A percentile compares a stretch with the other conserved stretches of the same genome.
These are phyloP conservation scores for Geotrichum europaeum DNA, from an alignment of 1,139 yeast genomes.

Conservation along the genomic window DNA sequence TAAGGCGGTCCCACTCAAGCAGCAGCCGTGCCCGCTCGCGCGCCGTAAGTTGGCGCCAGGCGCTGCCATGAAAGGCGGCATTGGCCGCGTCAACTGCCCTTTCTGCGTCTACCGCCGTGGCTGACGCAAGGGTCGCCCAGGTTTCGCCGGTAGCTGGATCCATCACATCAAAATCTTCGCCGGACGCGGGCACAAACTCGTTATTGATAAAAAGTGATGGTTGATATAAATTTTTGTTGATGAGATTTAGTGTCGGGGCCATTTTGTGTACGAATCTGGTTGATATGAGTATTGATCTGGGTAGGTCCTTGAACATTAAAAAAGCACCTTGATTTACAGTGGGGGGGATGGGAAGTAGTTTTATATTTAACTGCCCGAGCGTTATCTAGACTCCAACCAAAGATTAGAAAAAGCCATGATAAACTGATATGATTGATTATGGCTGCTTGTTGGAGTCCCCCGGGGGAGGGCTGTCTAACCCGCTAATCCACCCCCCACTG, in stretches of 20 bases:
- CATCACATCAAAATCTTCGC: constrained; percentile 21
- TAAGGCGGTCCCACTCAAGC: constrained; percentile 46
- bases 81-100: constrained; percentile 41
- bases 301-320: neutral
- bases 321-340: no score
- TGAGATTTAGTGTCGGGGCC: neutral
- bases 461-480: neutral
- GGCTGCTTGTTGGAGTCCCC: no score
- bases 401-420: no score
- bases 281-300: neutral
- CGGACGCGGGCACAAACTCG: constrained; percentile 46
- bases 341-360: neutral
- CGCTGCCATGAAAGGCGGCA: constrained; percentile 32
- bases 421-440: no score
- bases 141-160: constrained; percentile 43
- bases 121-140: constrained; percentile 40
- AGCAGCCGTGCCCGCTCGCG: constrained; percentile 46
- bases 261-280: neutral
- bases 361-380: neutral
- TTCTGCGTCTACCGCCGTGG: constrained; percentile 37
- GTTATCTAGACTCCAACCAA: neutral
- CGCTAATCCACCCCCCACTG: neutral
- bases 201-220: constrained; percentile 80
- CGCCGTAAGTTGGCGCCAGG: constrained; percentile 41
- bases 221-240: constrained; percentile 33